Evolutionary conservation across 345 rosid genomes (phyloP), one percentile per base, ranked within the genome.

Genomic region (Brassica nigra): DNA sequence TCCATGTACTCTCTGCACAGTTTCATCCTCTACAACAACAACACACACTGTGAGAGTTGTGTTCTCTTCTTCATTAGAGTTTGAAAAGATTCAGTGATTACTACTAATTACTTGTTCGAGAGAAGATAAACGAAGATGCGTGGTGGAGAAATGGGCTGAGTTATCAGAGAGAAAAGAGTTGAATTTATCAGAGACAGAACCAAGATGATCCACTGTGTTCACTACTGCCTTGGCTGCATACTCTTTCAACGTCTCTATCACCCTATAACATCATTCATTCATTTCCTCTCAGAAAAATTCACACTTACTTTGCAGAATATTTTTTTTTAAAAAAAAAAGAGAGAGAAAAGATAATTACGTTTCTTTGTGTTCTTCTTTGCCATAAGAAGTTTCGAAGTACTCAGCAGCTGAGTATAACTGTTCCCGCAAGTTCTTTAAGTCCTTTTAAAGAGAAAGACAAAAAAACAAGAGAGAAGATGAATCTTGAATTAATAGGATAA

Each of bases 351-450:
- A 8, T 37, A 49, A 83, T 91, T 82, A 90, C 98, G 85, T 66
- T 76, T 89, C 85, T 83, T 92, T 95, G 76, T 87, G 89, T 8
- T 84, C 87, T 54, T 88, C 88, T 75, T 86, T 70, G 54, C 62
- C 62, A 82, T 90, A 91, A 68, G 92, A 88, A 15, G 66, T 30
- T 85, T 95, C 99, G 74, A 90, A 92, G 80, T 91, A 87, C 16
- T 95, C 94, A 31, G 98, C 98, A 10, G 97, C 99, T 18, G 90
- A 88, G 86, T 89, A 91, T 54, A 95, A 73, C 62, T 95, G 98
- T 70, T 86, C 80, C 83, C 90, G 87, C 65, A 95, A 63, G 73
- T 77, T 86, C 90, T 87, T 95, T 85, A 95, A 81, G 61, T 92
- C 99, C 98, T 95, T 15, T 34, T 71, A 3, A 57, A 29, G 29